Percentiles rank a stretch among this genome's conserved stretches.
Conservation (phyloP, 495 filamentous ascomycete genomes). For the Annulohypoxylon maeteangense region DNA sequence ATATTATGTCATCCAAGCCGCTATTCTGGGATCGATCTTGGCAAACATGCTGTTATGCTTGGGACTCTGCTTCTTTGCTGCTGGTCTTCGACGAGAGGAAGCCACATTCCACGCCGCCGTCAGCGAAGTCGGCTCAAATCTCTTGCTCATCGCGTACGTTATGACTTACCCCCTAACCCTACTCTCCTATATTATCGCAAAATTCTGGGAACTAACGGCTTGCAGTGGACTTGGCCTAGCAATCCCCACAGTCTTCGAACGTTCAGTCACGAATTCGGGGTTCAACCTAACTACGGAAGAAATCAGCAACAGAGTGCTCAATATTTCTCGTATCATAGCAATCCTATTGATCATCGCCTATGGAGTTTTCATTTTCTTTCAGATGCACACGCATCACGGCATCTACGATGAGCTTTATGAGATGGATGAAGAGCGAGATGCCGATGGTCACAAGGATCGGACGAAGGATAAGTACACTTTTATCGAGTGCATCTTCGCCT, state of each 20-base stretch:
- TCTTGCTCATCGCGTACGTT: slow-evolving; percentile 79
- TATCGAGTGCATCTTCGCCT: slow-evolving; percentile 75
- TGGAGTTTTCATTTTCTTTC: slow-evolving; percentile 80
- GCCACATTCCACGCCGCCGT: slow-evolving; percentile 79
- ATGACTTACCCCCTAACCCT: not conserved
- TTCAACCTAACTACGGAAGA: slow-evolving; percentile 48
- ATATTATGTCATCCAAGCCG: slow-evolving; percentile 81
- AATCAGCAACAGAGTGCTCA: slow-evolving; percentile 63
- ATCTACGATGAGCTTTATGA: slow-evolving; percentile 74
- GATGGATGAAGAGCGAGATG: slow-evolving; percentile 75
- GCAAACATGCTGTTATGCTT: slow-evolving; percentile 82
- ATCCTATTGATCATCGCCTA: slow-evolving; percentile 85
- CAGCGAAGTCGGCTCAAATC: slow-evolving; percentile 81
- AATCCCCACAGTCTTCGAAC: slow-evolving; percentile 81
- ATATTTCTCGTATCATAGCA: slow-evolving; percentile 79
- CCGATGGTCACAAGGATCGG: slow-evolving; percentile 72
- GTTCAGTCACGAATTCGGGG: slow-evolving; percentile 62
- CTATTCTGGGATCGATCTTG: slow-evolving; percentile 82
- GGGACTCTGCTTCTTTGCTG: slow-evolving; percentile 80
- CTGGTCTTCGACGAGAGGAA: slow-evolving; percentile 72
- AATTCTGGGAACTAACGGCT: slow-evolving; percentile 23
- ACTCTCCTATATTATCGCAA: not conserved
- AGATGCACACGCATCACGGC: slow-evolving; percentile 82
- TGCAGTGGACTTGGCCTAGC: slow-evolving; percentile 76
- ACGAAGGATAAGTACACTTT: slow-evolving; percentile 79